phyloP scores from a whole-genome alignment of 495 filamentous ascomycete genomes.

The Elasticomyces elasticus region DNA sequence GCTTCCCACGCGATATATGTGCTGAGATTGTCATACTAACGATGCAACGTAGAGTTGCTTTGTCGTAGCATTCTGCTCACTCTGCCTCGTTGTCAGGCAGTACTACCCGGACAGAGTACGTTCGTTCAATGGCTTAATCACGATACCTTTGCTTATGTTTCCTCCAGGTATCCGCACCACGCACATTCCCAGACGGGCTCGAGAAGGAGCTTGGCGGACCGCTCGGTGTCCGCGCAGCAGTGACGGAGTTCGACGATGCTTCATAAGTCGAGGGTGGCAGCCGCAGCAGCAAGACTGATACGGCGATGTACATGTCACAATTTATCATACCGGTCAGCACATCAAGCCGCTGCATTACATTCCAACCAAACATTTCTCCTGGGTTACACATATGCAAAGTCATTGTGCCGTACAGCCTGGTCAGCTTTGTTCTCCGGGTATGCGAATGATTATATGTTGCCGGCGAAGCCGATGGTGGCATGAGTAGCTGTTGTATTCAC shows the following conservation, averaged over 20 bases:
- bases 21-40: neutral
- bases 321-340: neutral
- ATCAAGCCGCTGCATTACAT: neutral
- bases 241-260: constrained; percentile 10
- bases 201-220: constrained; percentile 77
- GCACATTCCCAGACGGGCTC: constrained; percentile 73
- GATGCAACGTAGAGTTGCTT: constrained; percentile 46
- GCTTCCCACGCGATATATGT: neutral
- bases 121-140: neutral
- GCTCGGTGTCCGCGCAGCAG: constrained; percentile 22
- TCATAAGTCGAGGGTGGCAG: constrained; percentile 7
- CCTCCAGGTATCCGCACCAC: constrained; percentile 50
- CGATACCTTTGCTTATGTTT: neutral
- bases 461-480: no score
- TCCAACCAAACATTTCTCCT: neutral
- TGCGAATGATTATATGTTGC: no score
- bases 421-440: no score
- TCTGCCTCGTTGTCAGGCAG: constrained; percentile 59
- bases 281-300: constrained; percentile 4
- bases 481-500: no score
- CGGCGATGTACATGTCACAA: neutral
- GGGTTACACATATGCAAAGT: no score
- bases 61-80: constrained; percentile 54
- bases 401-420: no score
- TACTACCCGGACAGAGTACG: constrained; percentile 68